Base-by-base conservation (phyloP, 768 basidiomycete genomes). In the Rhodotorula paludigena region DNA sequence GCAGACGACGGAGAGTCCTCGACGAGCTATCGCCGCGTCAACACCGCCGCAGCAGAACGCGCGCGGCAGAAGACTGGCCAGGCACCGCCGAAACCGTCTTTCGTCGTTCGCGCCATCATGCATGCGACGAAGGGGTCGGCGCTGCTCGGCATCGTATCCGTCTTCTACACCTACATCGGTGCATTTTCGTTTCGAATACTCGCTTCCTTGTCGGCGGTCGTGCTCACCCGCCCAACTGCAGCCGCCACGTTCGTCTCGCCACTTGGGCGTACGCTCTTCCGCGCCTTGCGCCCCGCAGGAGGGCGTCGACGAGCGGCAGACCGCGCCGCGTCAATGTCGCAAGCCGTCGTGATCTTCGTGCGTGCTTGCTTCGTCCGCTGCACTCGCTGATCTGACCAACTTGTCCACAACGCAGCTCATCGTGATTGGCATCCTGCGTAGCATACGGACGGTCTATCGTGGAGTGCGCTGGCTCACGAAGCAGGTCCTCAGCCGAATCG, bases 61-160 rank as follows among this genome's bases (percentile, higher is more conserved):
- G 10, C 18, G 36, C 11, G 2, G 11, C 10, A 51, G 32, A n/a
- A n/a, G n/a, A n/a, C n/a, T n/a, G 23, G 35, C 38, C 25, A 6
- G 21, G 8, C 21, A 1, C 59, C 18, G 30, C 14, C 11, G 32
- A 38, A 5, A 11, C 41, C 56, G 42, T 36, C 61, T 1, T 30
- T 62, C n/a, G 23, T 42, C 25, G 14, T 53, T 2, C 41, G 44
- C 6, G 42, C 54, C 10, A 15, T 57, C 16, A 10, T 64, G 41
- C 69, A 71, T 36, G 38, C 60, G 20, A 57, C 39, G 9, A 71
- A 71, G 30, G 69, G 69, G 3, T 23, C 28, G 5, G 35, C 64
- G 1, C 47, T 66, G 5, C 25, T 71, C 3, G 69, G 69, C 8
- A 33, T 71, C 38, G 23, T 63, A 1, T 28, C 23, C 5, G 53